Base-by-base conservation (phyloP, 371 early-diverging fungal species). In the Mortierella sp. region DNA sequence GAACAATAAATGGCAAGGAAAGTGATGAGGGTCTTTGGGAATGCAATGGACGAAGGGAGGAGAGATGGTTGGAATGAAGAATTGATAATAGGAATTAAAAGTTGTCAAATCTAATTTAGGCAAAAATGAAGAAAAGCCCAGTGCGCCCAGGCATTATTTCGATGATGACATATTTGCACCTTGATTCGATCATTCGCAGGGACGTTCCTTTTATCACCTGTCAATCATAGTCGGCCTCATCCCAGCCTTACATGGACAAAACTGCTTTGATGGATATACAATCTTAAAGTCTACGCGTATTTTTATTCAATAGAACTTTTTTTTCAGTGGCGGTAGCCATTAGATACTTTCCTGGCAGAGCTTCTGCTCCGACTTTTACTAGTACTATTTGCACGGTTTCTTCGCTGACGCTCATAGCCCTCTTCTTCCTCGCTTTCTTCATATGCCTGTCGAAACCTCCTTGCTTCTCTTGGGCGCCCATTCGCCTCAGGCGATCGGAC, bases 311-410 rank as follows among this genome's bases (percentile, higher is more conserved):
- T 47, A n/a, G n/a, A n/a, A n/a, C 37, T 47, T 15, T 12, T 47
- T 47, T 47, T 51, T 51, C 28, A 28, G 22, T 26, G 28, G 26
- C 51, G 51, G 12, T 26, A 17, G 3, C 13, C 13, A 28, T 51
- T 51, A 28, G 51, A 51, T 26, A 26, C 5, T 22, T 51, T 51
- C 22, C 51, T 51, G 8, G 28, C 28, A 26, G 51, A 51, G 26
- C 51, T 51, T 17, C 51, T 7, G 34, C 35, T 35, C 35, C 31
- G 19, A 57, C 57, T 57, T n/a, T 57, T 57, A 31, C 22, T 57
- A 12, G 17, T 29, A 34, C 35, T 54, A 22, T 26, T 54, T 23
- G 29, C 23, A 1, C 31, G 54, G 26, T 43, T 17, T 43, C 45
- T 43, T 43, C 45, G 45, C 9, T 19, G 13, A 43, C 10, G 13